Base-by-base conservation (phyloP, 139 green algal species). In the Chlamydomonas applanata region DNA sequence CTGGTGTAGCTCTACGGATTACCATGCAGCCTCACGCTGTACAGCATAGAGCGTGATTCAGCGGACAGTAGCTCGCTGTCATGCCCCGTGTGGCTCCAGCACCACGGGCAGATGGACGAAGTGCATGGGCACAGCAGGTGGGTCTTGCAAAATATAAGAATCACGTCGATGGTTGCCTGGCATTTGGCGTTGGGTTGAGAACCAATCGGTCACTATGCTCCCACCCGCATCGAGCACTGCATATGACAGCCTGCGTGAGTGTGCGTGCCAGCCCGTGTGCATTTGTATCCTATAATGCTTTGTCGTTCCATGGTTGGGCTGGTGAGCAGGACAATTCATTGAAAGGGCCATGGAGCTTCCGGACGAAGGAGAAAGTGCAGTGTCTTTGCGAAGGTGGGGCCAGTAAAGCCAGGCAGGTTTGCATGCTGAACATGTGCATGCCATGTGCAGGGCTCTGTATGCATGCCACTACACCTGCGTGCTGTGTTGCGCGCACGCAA, bases 361-460 rank as follows among this genome's bases (percentile, higher is more conserved):
- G 79, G 0, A 64, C 85, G 4, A 89, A 89, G 61, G 85, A 87
- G 40, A 77, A 79, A 3, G 63, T 89, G 22, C 76, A 84, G 53
- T 89, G 85, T 53, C 49, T 84, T 0, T 89, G 80, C 68, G 82
- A 90, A 79, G 80, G 81, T 85, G 46, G 54, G 16, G 57, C 9
- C 36, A 29, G 27, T 17, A 56, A 1, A 17, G 11, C 32, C 27
- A 25, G 11, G 19, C 2, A 36, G 36, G 29, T 49, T 46, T 16
- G 17, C 46, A 46, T 36, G 17, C 62, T 25, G n/a, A 30, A 36
- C 14, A 35, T 32, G 72, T 35, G 72, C 45, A 54, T 25, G 33
- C 29, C 4, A 27, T 30, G 4, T 22, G 36, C 14, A 19, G 25
- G 59, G 19, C 52, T 11, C 4, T 53, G 9, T 19, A 35, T n/a